These are phyloP conservation scores for Solanum boliviense DNA, from an alignment of 257 asterid genomes.

Conservation along the genomic window DNA sequence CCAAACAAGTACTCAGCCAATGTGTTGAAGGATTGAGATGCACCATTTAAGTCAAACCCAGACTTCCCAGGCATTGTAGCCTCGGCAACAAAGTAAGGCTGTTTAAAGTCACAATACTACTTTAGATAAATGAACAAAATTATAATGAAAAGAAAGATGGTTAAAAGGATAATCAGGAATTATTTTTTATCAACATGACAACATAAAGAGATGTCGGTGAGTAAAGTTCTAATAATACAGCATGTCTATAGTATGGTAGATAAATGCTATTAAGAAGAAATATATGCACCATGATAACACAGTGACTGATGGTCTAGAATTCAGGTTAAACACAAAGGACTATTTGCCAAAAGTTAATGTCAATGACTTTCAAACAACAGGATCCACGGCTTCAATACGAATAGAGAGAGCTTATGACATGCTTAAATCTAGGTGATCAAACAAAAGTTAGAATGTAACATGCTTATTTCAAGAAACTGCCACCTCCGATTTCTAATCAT, in stretches of 20 bases:
- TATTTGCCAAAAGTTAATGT: not conserved
- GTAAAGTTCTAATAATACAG: not conserved
- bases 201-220: not conserved
- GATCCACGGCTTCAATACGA: not conserved
- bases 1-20: conserved; percentile 88
- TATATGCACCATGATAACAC: not conserved
- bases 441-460: not conserved
- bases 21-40: conserved; percentile 70
- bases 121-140: not conserved
- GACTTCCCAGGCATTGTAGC: conserved; percentile 78
- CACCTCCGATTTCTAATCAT: not conserved
- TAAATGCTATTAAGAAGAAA: not conserved
- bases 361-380: not conserved
- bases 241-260: not conserved
- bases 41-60: conserved; percentile 69
- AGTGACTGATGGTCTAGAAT: not conserved
- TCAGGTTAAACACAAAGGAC: not conserved
- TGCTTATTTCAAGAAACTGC: not conserved
- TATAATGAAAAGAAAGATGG: not conserved
- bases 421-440: not conserved
- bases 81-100: conserved; percentile 77
- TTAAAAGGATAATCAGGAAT: not conserved
- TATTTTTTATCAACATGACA: not conserved
- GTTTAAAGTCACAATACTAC: conserved; percentile 1
- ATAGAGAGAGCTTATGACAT: not conserved